Evolutionary conservation across 441 rosid species (phyloP), one percentile per base, ranked within the genome.

Genomic region (Pelargonium cotyledonis): DNA sequence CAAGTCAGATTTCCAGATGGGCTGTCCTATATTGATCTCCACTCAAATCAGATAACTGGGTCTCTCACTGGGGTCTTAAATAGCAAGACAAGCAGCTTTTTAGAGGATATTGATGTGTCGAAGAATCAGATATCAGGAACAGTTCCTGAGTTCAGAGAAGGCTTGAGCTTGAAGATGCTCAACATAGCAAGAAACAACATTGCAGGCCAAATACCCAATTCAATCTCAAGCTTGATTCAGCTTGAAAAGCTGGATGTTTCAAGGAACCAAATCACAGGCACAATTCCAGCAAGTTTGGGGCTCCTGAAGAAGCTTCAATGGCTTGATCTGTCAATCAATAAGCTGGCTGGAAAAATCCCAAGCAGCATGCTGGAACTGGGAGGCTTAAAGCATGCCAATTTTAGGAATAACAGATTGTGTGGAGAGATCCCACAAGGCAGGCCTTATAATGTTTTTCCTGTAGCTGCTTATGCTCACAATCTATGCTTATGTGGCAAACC

Each of bases 381-480:
- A 68, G 66, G 75, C 6, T n/a, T 91, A 65, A 82, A 68, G 67
- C 96, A 94, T 83, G 99, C 76, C 61, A 91, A 79, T 78, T 94
- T 94, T 85, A 88, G 96, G 69, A 92, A 89, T 44, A 94, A 94
- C 78, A 82, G 79, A 77, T 80, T 94, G 40, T 94, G 99, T 43
- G 99, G 99, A 67, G 82, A 78, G 80, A 94, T 94, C 64, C 99
- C 99, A n/a, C 99, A 91, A 77, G 90, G 89, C 21, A 88, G 92
- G 75, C 99, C 99, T 61, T 94, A 81, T 75, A 87, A 84, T 70
- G 78, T 87, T 68, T 94, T 94, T 73, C 94, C 91, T 12, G 82
- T 86, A 23, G 82, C 79, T 67, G 96, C 99, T 68, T 94, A 91
- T 82, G 88, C 87, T 70, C 94, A 94, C 71, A 91, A 94, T 72